Evolutionary conservation across 1,284 basidiomycete species (phyloP), one percentile per base, ranked within the genome.

Genomic region (Kwoniella shivajii): DNA sequence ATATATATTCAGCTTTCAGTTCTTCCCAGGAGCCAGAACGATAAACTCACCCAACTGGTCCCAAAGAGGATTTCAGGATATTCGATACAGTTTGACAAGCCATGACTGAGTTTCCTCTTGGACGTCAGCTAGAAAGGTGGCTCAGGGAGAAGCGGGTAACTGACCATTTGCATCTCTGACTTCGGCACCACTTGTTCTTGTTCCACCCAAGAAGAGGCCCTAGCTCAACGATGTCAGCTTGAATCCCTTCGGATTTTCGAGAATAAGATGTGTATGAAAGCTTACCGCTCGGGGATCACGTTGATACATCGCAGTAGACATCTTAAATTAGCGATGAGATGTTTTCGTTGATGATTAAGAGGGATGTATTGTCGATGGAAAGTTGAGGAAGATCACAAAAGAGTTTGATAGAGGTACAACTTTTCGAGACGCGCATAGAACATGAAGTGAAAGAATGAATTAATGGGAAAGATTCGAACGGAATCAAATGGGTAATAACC

Each of bases 31-130:
- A n/a, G 26, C 16, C 20, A 16, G 26, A 9, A 45, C 27, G n/a
- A 24, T 30, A 27, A 16, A 63, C 73, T 58, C 50, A 77, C 75
- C 77, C 95, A 56, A 98, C 84, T 6, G 96, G 96, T 9, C 96
- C 96, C 41, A 99, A 78, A 44, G 92, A 96, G 69, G 90, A 96
- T 83, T 96, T 98, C 54, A 99, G 87, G 67, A 98, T 89, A 80
- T 99, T 99, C 62, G 96, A 92, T 70, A 99, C 96, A 10, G 93
- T 88, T 76, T 92, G 89, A 46, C 94, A 95, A 45, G 96, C 95
- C 69, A 92, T 86, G 66, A 99, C 96, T 93, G 69, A 38, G 48
- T 42, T 42, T 46, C 24, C 22, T 37, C 6, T 27, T 18, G 46
- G 37, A 14, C 22, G 9, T 27, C 16, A 54, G 36, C 36, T 45